Conservation (phyloP, 176 grass and related monocot species). For the Phoenix roebelenii region DNA sequence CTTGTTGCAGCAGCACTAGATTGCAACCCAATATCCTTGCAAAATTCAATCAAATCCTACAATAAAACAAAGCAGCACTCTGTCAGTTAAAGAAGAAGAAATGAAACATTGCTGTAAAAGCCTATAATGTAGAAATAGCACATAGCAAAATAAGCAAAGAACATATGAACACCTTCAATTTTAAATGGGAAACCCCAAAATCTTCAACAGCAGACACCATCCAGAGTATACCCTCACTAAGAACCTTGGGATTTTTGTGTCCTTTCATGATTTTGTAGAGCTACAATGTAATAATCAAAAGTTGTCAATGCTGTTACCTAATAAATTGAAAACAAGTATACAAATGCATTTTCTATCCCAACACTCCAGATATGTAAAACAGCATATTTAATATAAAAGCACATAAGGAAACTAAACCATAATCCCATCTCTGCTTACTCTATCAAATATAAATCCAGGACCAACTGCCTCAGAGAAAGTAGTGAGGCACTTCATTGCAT, state of each 20-base stretch:
- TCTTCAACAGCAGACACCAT: conserved; percentile 97
- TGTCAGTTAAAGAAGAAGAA: conserved; percentile 12
- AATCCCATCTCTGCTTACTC: conserved; percentile 36
- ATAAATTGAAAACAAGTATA: neutral
- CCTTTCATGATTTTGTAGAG: conserved; percentile 99
- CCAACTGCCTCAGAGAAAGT: conserved; percentile 87
- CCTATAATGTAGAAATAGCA: no score
- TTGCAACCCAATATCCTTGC: conserved; percentile 90
- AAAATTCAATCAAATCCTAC: conserved; percentile 95
- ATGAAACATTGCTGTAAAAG: neutral
- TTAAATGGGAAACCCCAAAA: conserved; percentile 83
- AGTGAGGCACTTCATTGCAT: conserved; percentile 96
- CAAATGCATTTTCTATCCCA: neutral
- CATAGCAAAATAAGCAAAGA: neutral
- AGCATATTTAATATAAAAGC: neutral
- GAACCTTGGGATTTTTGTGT: conserved; percentile 98
- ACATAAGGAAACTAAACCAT: neutral
- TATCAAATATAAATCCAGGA: conserved; percentile 95
- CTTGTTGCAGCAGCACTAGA: conserved; percentile 75
- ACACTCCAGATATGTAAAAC: neutral
- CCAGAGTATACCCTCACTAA: conserved; percentile 90
- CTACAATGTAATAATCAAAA: conserved; percentile 32
- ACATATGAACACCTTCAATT: conserved; percentile 60
- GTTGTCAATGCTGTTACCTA: conserved; percentile 12
- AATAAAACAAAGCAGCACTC: conserved; percentile 15